Evolutionary conservation across 2,329 filamentous ascomycete genomes (phyloP), one percentile per base, ranked within the genome.

Genomic region (Dothiorella sarmentorum): DNA sequence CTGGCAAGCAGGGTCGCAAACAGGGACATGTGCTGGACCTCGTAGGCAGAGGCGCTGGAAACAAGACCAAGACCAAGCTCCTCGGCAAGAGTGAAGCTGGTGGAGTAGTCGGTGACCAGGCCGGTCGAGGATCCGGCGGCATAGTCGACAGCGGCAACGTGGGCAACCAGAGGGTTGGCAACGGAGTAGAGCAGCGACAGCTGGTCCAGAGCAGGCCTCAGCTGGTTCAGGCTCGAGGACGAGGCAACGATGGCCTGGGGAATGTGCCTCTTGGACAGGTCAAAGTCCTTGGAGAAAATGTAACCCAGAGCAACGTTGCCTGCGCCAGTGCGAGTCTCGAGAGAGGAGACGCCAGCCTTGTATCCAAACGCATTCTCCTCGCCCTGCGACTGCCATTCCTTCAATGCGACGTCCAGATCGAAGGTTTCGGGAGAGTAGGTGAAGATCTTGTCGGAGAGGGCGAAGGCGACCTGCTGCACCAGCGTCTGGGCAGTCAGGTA

Each of bases 201-300:
- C 78, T 97, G 92, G 73, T 97, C 93, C 49, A 99, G 81, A 26
- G 90, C 84, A n/a, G 86, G 79, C 40, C 91, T 89, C 69, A 99
- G 82, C 70, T 89, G 87, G 61, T 85, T 84, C 64, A 99, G 79
- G 64, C 87, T 93, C 44, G 90, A 86, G 0, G 91, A 92, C 2
- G 91, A 90, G 9, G 91, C 93, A 63, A 99, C 77, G 63, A 99
- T 86, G 15, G 90, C 87, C 81, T 99, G 94, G 2, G 94, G 93
- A 60, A 97, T 86, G 71, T 94, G 86, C 65, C 92, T 86, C 82
- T 94, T 97, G 78, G 84, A 85, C 68, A 96, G 76, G 73, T 97
- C 92, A 69, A 96, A 97, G 76, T 99, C 94, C 69, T 91, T 90
- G 61, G 92, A 97, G 81, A 97, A 99, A 73, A 97, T 90, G 77